Conservation (phyloP, 2,329 filamentous ascomycete genomes). For the Penicillium sp. region DNA sequence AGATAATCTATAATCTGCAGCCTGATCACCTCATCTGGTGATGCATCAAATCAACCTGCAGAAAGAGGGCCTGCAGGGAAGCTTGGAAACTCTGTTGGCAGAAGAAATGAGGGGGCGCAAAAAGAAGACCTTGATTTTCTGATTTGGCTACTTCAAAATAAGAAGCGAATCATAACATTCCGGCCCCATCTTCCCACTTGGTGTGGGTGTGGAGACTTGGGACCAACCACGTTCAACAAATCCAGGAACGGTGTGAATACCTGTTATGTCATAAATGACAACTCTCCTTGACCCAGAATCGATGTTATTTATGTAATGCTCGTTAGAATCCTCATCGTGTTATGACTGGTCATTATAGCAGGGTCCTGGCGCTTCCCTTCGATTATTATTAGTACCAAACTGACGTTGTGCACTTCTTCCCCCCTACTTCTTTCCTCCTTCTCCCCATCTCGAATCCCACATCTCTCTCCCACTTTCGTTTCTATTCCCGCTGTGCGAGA, state of each 20-base stretch:
- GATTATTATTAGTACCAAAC: constrained; percentile 20
- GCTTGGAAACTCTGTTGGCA: neutral
- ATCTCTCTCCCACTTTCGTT: constrained; percentile 24
- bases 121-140: neutral
- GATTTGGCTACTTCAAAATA: neutral
- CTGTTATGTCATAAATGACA: neutral
- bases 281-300: neutral
- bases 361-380: constrained; percentile 8
- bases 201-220: neutral
- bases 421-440: constrained; percentile 12
- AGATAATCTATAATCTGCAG: neutral
- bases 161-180: neutral
- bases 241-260: constrained; percentile 1
- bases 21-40: neutral
- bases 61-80: neutral
- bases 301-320: neutral
- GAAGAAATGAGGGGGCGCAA: neutral
- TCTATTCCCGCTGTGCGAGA: constrained; percentile 39
- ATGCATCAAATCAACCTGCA: neutral
- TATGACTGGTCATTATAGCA: constrained; percentile 1
- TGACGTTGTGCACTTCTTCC: constrained; percentile 18
- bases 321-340: neutral
- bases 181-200: neutral
- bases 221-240: neutral
- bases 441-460: constrained; percentile 16